Evolutionary conservation across 345 rosid species (phyloP), one percentile per base, ranked within the genome.

Genomic region (Lepidium didymum): DNA sequence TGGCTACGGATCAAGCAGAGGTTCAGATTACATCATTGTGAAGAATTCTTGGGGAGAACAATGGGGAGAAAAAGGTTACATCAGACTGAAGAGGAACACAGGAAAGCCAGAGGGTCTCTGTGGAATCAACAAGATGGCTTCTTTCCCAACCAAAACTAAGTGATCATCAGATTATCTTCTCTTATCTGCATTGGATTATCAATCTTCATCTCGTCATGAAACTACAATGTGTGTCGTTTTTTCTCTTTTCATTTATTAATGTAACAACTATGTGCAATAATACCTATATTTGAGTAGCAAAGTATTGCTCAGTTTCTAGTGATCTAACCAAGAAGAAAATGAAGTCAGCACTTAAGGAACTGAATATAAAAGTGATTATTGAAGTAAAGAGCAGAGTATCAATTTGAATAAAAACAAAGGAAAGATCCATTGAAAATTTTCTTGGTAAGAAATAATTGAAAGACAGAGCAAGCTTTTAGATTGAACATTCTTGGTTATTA

Each of bases 91-190:
- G 86, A 82, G 93, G 67, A 90, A 85, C 77, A 81, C 89, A 4
- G 93, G 92, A 6, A 89, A 86, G 69, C 78, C 85, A 4, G 84
- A 86, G 57, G 98, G 98, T 1, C 67, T 85, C 0, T 88, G 96
- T 68, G 96, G 96, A 8, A 84, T 90, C 75, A 85, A 92, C 84
- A 86, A 85, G 74, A 87, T 92, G 93, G 86, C 89, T 54, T 92
- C 98, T 12, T 88, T 83, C 68, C 96, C 92, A 1, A 86, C 76
- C 56, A 92, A 92, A 71, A 71, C 73, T 37, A 61, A 67, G 27
- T 61, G 57, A 74, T 67, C 10, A 42, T 55, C 16, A 15, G 11
- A 49, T 64, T 35, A 72, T 47, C 62, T 12, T 44, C 52, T 55
- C 25, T 54, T 43, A 23, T 44, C 33, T 53, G 19, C 4, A 34